Evolutionary conservation across 2,329 filamentous ascomycete species (phyloP).

Genomic region (Xylariaceae sp.): DNA sequence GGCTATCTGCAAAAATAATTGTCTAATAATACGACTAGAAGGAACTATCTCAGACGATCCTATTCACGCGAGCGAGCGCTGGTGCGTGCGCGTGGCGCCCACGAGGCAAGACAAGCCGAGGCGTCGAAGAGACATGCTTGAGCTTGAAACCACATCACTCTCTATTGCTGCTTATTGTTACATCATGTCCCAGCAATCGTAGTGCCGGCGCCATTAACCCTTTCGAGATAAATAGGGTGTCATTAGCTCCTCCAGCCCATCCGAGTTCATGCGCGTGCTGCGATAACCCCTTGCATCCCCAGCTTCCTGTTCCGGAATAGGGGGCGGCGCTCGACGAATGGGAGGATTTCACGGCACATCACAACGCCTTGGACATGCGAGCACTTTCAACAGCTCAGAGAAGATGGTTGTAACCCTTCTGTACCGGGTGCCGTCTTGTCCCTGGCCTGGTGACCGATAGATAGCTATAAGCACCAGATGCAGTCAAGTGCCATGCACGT

Average conservation of each 20-base stretch:
- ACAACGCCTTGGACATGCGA: no score
- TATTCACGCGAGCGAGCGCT: no score
- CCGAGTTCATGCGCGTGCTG: conserved; percentile 24
- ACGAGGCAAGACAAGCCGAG: conserved; percentile 6
- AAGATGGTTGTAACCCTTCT: conserved; percentile 15
- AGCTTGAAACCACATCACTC: neutral
- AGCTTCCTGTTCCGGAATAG: conserved; percentile 40
- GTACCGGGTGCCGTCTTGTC: conserved; percentile 1
- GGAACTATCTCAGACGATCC: no score
- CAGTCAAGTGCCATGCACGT: conserved; percentile 25
- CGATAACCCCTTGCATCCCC: conserved; percentile 36
- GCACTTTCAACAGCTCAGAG: conserved; percentile 8
- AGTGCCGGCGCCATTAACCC: conserved; percentile 11
- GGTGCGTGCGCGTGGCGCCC: conserved; percentile 2
- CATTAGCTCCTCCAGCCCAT: conserved; percentile 3
- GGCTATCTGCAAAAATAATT: conserved; percentile 20
- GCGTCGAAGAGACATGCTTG: conserved; percentile 8
- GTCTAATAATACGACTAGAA: conserved; percentile 24
- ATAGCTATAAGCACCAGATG: conserved; percentile 12
- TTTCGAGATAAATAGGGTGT: conserved; percentile 26
- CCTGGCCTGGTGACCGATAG: conserved; percentile 21
- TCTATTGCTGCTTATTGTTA: conserved; percentile 11
- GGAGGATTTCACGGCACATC: conserved; percentile 20
- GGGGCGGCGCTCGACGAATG: conserved; percentile 29
- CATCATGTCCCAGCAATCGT: conserved; percentile 14